These are phyloP conservation scores for Pyricularia pennisetigena DNA, from an alignment of 2,329 filamentous ascomycete species.

Conservation along the genomic window DNA sequence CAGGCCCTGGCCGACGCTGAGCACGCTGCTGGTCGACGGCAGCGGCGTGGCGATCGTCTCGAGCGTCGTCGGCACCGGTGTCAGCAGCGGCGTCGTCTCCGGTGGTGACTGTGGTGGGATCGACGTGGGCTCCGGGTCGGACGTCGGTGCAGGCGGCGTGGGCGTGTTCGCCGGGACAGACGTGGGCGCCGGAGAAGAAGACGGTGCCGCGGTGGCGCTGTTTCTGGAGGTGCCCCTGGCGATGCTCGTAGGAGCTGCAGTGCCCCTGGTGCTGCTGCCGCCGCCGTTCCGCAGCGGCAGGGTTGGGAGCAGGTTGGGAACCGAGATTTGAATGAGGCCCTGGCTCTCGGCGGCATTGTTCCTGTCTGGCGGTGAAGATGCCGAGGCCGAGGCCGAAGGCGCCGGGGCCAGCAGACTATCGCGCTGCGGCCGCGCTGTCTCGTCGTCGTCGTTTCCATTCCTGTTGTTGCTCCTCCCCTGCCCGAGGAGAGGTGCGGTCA, in stretches of 20 bases:
- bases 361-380: neutral
- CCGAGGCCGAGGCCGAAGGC: neutral
- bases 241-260: neutral
- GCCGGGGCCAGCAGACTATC: neutral
- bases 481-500: neutral
- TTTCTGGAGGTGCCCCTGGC: neutral
- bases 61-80: neutral
- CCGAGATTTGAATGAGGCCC: neutral
- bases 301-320: neutral
- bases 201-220: neutral
- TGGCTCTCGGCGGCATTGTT: neutral
- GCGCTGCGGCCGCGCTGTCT: too few species aligned
- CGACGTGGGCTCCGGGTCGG: neutral
- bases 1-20: neutral
- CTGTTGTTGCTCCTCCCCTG: neutral
- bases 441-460: neutral
- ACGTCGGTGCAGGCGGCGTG: neutral
- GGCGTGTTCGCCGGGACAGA: neutral
- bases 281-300: neutral
- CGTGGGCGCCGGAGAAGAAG: neutral
- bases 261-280: neutral
- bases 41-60: neutral
- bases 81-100: neutral
- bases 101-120: neutral
- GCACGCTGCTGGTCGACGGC: neutral